Evolutionary conservation across 805 yeast genomes (phyloP).

Genomic region (Monosporozyma unispora): DNA sequence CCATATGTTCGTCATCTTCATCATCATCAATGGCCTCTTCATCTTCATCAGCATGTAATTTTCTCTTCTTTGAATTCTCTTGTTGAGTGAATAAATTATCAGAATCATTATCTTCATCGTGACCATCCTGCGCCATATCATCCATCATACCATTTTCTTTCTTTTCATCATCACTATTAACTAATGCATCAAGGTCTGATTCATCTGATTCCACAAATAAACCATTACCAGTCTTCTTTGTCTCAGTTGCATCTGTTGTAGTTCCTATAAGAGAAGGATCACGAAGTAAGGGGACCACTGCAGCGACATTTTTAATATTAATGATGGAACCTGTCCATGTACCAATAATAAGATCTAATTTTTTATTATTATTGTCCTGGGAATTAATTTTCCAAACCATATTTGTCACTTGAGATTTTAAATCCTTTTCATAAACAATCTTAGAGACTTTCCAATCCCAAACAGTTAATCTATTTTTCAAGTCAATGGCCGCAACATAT

Average conservation of each 20-base stretch:
- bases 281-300: slow-evolving; percentile 4
- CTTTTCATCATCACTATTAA: slow-evolving; percentile 3
- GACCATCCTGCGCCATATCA: not conserved
- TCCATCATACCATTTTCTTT: not conserved
- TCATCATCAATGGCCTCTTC: slow-evolving; percentile 30
- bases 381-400: slow-evolving; percentile 30
- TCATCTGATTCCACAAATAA: slow-evolving; percentile 29
- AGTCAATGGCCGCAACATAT: slow-evolving; percentile 48
- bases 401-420: slow-evolving; percentile 24
- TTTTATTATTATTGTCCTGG: slow-evolving; percentile 7
- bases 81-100: slow-evolving; percentile 22
- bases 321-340: slow-evolving; percentile 36
- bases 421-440: slow-evolving; percentile 27
- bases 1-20: slow-evolving; percentile 47
- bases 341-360: slow-evolving; percentile 27
- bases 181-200: slow-evolving; percentile 15
- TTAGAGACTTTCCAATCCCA: slow-evolving; percentile 42
- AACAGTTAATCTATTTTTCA: slow-evolving; percentile 42
- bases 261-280: not conserved
- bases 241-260: not conserved
- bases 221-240: slow-evolving; percentile 9
- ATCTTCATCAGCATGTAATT: slow-evolving; percentile 14
- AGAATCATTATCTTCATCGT: slow-evolving; percentile 5
- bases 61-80: slow-evolving; percentile 6
- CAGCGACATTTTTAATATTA: slow-evolving; percentile 22